Conservation (phyloP, 2,329 filamentous ascomycete species). For the Sporothrix pallida region DNA sequence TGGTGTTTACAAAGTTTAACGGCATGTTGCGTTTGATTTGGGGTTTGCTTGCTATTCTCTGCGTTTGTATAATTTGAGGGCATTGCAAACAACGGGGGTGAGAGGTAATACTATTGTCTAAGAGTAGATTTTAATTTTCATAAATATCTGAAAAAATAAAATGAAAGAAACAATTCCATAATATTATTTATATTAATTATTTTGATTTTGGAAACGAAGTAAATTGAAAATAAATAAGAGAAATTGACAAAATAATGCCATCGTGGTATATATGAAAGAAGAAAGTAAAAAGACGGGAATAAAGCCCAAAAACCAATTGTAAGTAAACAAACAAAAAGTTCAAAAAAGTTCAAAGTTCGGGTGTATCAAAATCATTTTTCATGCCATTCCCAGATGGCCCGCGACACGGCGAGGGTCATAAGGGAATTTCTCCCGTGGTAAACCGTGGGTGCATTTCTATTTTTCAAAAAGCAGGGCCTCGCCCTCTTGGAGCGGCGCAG, state of each 20-base stretch:
- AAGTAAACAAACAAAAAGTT: not conserved
- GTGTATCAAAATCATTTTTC: slow-evolving; percentile 12
- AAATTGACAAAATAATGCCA: not conserved
- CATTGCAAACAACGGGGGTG: too few species aligned
- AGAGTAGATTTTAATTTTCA: not conserved
- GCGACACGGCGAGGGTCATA: not conserved
- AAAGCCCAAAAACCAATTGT: not conserved
- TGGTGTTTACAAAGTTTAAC: too few species aligned
- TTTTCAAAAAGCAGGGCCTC: slow-evolving; percentile 20
- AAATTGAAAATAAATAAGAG: not conserved
- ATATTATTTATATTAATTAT: not conserved
- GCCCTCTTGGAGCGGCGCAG: slow-evolving; percentile 16
- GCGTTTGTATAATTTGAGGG: too few species aligned
- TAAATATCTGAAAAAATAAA: too few species aligned
- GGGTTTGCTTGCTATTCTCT: too few species aligned
- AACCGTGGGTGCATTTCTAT: slow-evolving; percentile 5
- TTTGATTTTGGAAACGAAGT: not conserved
- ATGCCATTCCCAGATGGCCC: not conserved
- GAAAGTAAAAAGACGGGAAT: not conserved
- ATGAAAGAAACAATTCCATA: too few species aligned
- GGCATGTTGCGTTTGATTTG: too few species aligned
- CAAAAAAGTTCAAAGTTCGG: not conserved
- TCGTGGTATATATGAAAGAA: slow-evolving; percentile 12
- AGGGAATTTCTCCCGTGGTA: not conserved
- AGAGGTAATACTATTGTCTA: not conserved